phyloP scores from a whole-genome alignment of 805 yeast species.

The Yarrowia osloensis region DNA sequence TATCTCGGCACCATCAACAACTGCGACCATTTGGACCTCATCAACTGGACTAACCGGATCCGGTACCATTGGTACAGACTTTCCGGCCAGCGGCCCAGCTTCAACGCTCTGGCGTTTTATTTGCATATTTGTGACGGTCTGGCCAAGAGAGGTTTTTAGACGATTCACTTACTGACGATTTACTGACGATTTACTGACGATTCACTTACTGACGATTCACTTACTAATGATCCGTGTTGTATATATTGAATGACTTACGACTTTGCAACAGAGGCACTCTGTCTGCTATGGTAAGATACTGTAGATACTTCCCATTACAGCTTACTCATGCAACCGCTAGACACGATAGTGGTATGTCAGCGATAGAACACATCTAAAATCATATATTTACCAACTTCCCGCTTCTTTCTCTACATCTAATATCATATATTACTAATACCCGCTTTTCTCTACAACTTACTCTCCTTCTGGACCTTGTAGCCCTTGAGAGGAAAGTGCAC shows the following conservation, averaged over 20 bases:
- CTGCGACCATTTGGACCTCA: slow-evolving; percentile 83
- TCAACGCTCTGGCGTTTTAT: slow-evolving; percentile 70
- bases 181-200: too few relatives aligned
- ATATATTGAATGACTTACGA: background rate
- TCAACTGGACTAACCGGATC: slow-evolving; percentile 58
- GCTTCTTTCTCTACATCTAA: too few relatives aligned
- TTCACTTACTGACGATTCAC: background rate
- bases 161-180: background rate
- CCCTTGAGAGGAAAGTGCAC: slow-evolving; percentile 28
- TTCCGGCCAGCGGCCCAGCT: slow-evolving; percentile 44
- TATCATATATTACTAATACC: too few relatives aligned
- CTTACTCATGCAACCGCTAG: too few relatives aligned
- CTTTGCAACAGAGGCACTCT: too few relatives aligned
- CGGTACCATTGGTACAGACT: slow-evolving; percentile 36
- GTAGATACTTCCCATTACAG: too few relatives aligned
- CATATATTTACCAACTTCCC: background rate
- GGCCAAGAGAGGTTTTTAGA: slow-evolving; percentile 57
- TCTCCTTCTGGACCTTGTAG: slow-evolving; percentile 12
- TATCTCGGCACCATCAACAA: slow-evolving; percentile 75
- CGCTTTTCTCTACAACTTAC: slow-evolving; percentile 3
- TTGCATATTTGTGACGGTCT: slow-evolving; percentile 65
- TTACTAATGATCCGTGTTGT: background rate
- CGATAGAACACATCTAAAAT: background rate
- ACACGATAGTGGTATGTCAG: too few relatives aligned
- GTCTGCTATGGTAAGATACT: too few relatives aligned